phyloP scores from a whole-genome alignment of 805 yeast species.

The Nakazawaea wickerhamii region DNA sequence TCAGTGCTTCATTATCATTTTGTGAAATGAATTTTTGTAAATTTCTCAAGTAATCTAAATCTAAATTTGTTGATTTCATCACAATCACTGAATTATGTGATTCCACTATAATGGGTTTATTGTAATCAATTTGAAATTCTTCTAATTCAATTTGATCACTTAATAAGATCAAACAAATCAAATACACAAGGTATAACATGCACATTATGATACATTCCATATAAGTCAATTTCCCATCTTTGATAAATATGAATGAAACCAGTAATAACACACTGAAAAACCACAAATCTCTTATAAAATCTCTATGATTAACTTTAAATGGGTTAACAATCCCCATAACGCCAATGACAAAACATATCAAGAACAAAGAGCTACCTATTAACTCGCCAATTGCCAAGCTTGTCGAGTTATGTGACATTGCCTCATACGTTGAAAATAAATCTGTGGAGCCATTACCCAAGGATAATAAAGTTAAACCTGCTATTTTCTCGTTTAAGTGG shows the following conservation, averaged over 20 bases:
- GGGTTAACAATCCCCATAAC: constrained; percentile 38
- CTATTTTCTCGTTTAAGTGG: constrained; percentile 65
- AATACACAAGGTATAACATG: constrained; percentile 51
- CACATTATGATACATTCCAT: constrained; percentile 57
- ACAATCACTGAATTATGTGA: constrained; percentile 1
- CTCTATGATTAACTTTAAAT: constrained; percentile 43
- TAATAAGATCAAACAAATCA: constrained; percentile 35
- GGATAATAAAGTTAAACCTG: constrained; percentile 85
- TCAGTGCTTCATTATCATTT: not conserved
- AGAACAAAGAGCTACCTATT: constrained; percentile 49
- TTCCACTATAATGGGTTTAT: constrained; percentile 8
- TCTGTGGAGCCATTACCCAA: constrained; percentile 94
- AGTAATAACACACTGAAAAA: constrained; percentile 50
- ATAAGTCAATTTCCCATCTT: constrained; percentile 48
- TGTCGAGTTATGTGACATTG: constrained; percentile 66
- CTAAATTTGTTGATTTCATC: not conserved
- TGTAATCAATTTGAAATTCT: constrained; percentile 2
- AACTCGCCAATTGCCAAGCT: constrained; percentile 48
- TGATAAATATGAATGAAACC: constrained; percentile 45
- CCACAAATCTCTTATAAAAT: constrained; percentile 55
- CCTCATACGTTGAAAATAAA: constrained; percentile 76
- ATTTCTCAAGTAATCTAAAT: not conserved
- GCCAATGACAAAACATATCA: constrained; percentile 47
- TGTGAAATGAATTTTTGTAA: not conserved
- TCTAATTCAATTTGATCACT: constrained; percentile 23